Base-by-base conservation (phyloP, 495 filamentous ascomycete genomes). In the Cryomyces minteri region DNA sequence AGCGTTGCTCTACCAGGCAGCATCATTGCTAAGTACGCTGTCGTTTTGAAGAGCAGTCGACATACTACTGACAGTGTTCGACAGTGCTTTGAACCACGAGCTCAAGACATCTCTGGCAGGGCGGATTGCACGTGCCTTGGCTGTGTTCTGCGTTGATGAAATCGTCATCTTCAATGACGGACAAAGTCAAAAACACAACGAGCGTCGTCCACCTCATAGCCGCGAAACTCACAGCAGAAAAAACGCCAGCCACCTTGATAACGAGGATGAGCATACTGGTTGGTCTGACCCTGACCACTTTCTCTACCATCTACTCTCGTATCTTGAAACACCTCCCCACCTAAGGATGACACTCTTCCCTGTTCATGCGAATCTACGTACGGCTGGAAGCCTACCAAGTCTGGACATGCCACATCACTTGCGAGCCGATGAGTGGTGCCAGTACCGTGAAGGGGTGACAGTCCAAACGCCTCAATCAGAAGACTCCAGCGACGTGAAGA, bases 71-170 rank as follows among this genome's bases (percentile, higher is more conserved):
- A 41, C 40, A 41, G 8, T 8, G 8, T 30, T 41, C 28, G 9
- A 9, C 30, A 76, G 70, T 55, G 71, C 69, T 6, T 60, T 68
- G 54, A 67, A 76, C 14, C 72, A 73, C 41, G 79, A 84, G 39
- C 75, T 79, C 46, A 76, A 79, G 54, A 76, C 75, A 6, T 60
- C 64, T 28, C 64, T 82, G 36, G 77, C 75, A 4, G 76, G 77
- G 18, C 73, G 73, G 45, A 71, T 88, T 25, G 82, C 80, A 3
- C 77, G 83, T 18, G 80, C 79, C 10, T 62, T 76, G 6, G 75
- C 80, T 28, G 78, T 86, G 47, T 87, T 84, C 55, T 78, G 71
- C 48, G 72, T 87, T 43, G 83, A 88, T 53, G 83, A 88, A 58
- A 67, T 88, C 30, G 67, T 87, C 39, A 58, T 87, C 45, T 87